phyloP scores from a whole-genome alignment of 2,329 filamentous ascomycete species.

The Fusarium sp. region DNA sequence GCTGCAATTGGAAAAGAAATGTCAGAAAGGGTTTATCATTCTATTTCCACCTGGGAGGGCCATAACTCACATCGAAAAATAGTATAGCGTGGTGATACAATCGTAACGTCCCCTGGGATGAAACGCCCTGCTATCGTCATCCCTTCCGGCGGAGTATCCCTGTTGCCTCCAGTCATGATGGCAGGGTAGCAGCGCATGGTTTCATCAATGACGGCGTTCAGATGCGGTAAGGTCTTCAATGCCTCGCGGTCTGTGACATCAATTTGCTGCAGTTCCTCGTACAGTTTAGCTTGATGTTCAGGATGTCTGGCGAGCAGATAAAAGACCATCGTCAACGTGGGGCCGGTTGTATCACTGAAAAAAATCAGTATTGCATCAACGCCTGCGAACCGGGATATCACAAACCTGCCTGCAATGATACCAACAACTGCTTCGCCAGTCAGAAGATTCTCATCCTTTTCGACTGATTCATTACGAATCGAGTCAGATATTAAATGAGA shows the following conservation, averaged over 20 bases:
- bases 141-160: neutral
- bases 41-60: too few species aligned
- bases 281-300: neutral
- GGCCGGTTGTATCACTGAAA: neutral
- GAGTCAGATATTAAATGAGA: neutral
- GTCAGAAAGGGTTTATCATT: neutral
- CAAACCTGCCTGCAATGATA: neutral
- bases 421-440: neutral
- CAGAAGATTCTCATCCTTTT: neutral
- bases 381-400: accelerated
- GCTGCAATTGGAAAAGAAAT: neutral
- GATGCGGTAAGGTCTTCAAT: accelerated
- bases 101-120: neutral
- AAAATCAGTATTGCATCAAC: accelerated
- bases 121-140: neutral
- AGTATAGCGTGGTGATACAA: neutral
- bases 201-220: neutral
- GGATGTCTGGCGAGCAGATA: neutral
- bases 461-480: accelerated
- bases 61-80: neutral
- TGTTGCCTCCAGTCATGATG: neutral
- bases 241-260: neutral
- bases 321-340: neutral
- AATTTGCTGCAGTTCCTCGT: neutral
- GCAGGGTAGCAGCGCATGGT: neutral